These are phyloP conservation scores for Spergularia bocconei DNA, from an alignment of 148 eudicot genomes.

Conservation along the genomic window DNA sequence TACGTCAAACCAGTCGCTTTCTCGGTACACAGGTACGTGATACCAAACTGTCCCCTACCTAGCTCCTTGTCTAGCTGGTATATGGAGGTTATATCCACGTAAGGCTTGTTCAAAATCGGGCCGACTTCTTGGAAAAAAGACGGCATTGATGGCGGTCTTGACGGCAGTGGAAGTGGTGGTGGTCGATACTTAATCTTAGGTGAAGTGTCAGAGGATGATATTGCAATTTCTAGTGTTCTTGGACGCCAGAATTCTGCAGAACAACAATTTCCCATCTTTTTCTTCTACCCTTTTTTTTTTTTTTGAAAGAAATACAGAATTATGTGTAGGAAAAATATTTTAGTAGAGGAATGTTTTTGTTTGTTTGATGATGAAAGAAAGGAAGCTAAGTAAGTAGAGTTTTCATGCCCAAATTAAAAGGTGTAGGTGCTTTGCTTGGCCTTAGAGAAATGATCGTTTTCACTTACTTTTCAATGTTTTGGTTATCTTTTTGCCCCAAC, in stretches of 20 bases:
- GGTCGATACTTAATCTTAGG: conserved; percentile 17
- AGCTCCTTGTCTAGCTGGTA: conserved; percentile 61
- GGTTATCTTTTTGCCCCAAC: conserved; percentile 7
- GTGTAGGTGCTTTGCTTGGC: conserved; percentile 34
- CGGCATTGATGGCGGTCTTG: neutral
- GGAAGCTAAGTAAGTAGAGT: conserved; percentile 1
- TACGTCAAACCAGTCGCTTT: conserved; percentile 46
- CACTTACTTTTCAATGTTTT: conserved; percentile 1
- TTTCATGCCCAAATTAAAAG: conserved; percentile 4
- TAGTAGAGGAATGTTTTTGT: neutral
- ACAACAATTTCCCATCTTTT: conserved; percentile 32
- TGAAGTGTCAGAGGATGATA: conserved; percentile 31
- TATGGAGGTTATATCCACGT: conserved; percentile 40
- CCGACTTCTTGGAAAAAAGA: neutral
- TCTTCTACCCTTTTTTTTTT: neutral
- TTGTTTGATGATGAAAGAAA: neutral
- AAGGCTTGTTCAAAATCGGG: conserved; percentile 50
- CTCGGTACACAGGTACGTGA: conserved; percentile 67
- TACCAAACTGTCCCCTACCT: conserved; percentile 86
- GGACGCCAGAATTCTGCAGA: conserved; percentile 20
- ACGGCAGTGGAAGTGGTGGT: conserved; percentile 23
- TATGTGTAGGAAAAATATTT: neutral
- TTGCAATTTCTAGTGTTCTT: conserved; percentile 39
- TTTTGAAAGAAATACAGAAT: neutral
- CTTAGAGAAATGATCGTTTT: conserved; percentile 15